Conservation (phyloP, 352 stramenopile species). For the Phytophthora brassicae region DNA sequence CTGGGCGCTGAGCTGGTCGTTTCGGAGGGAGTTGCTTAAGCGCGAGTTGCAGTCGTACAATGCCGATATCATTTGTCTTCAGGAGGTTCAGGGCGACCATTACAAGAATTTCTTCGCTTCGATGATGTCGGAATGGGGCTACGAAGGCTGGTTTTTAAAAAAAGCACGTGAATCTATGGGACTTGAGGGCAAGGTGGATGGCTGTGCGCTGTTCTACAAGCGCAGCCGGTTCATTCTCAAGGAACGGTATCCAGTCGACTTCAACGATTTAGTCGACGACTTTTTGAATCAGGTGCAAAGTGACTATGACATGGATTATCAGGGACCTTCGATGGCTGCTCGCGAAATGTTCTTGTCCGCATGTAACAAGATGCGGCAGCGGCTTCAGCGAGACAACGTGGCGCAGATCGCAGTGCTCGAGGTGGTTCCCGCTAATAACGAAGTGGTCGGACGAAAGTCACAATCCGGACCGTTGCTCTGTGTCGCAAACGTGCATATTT, state of each 20-base stretch:
- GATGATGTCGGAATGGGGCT: constrained; percentile 94
- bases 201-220: constrained; percentile 98
- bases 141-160: constrained; percentile 97
- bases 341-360: constrained; percentile 60
- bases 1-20: constrained; percentile 97
- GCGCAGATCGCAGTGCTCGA: constrained; percentile 97
- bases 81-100: constrained; percentile 98
- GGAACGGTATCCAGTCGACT: constrained; percentile 95
- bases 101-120: constrained; percentile 97
- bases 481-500: constrained; percentile 98
- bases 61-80: constrained; percentile 97
- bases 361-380: constrained; percentile 66
- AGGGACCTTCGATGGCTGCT: constrained; percentile 56
- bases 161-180: constrained; percentile 98
- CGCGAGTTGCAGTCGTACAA: constrained; percentile 91
- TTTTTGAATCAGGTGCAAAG: constrained; percentile 70
- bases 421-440: constrained; percentile 83
- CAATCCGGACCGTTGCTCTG: constrained; percentile 84
- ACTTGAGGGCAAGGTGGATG: constrained; percentile 96
- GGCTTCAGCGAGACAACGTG: constrained; percentile 97
- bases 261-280: constrained; percentile 93
- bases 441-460: constrained; percentile 49
- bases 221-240: constrained; percentile 87
- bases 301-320: constrained; percentile 81
- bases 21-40: constrained; percentile 90